A percentile compares a stretch with the other conserved stretches of the same genome.
Conservation (phyloP, 2,329 filamentous ascomycete species). For the Helminthosporium solani region DNA sequence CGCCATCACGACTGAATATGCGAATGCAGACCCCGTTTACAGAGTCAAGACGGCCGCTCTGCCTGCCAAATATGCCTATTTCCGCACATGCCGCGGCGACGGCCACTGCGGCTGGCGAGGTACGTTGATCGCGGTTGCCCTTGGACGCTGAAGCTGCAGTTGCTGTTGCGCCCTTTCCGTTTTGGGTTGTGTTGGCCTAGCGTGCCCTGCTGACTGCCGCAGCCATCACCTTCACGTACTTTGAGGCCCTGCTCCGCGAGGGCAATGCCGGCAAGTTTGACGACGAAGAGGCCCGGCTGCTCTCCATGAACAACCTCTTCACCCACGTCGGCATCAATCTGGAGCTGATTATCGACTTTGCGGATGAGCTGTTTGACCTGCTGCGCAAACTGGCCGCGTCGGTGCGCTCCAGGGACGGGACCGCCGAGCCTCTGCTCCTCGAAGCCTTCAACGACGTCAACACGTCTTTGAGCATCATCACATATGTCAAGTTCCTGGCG, state of each 20-base stretch:
- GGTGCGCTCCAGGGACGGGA: constrained; percentile 57
- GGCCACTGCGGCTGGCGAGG: constrained; percentile 98
- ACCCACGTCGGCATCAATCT: constrained; percentile 67
- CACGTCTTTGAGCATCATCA: constrained; percentile 74
- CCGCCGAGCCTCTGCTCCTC: constrained; percentile 55
- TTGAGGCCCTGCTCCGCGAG: constrained; percentile 74
- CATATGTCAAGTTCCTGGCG: constrained; percentile 78
- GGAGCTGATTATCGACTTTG: constrained; percentile 79
- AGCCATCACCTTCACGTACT: constrained; percentile 94
- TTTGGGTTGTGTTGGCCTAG: not conserved
- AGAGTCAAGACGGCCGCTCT: constrained; percentile 84
- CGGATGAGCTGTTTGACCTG: constrained; percentile 70
- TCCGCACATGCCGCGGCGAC: constrained; percentile 84
- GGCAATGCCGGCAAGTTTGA: constrained; percentile 66
- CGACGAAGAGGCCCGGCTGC: constrained; percentile 71
- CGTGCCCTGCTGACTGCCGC: constrained; percentile 30
- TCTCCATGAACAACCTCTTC: constrained; percentile 69
- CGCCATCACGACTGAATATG: constrained; percentile 80
- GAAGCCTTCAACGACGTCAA: constrained; percentile 72
- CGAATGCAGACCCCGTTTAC: constrained; percentile 80
- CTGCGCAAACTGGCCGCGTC: constrained; percentile 63
- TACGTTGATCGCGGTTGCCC: no score
- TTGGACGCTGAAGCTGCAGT: no score
- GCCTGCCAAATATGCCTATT: constrained; percentile 80
- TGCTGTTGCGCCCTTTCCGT: not conserved